Percentiles rank a stretch among this genome's conserved stretches.
Evolutionary conservation across 495 filamentous ascomycete species (phyloP).

Genomic region (Lophiostoma macrostomum): DNA sequence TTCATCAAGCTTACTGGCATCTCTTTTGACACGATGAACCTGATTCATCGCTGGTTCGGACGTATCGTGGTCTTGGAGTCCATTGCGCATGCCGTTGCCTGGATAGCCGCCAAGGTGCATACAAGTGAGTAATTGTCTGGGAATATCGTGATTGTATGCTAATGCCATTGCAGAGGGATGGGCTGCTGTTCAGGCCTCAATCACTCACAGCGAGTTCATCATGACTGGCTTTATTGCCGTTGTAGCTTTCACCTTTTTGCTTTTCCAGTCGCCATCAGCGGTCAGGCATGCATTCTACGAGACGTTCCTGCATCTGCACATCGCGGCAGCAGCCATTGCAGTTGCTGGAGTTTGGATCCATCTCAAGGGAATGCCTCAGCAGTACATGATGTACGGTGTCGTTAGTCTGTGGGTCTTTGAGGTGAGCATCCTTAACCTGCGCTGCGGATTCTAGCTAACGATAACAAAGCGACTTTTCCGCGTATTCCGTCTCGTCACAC

Average conservation of each 20-base stretch:
- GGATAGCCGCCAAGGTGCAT: constrained; percentile 66
- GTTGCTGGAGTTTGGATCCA: constrained; percentile 72
- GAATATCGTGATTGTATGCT: constrained; percentile 8
- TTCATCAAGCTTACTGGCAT: constrained; percentile 69
- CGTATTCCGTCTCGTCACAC: constrained; percentile 64
- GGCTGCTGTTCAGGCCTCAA: constrained; percentile 45
- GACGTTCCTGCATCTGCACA: constrained; percentile 82
- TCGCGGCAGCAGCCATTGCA: constrained; percentile 60
- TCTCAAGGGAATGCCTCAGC: constrained; percentile 58
- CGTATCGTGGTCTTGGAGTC: constrained; percentile 78
- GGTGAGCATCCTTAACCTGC: constrained; percentile 31
- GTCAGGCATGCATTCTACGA: constrained; percentile 95
- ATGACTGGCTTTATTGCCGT: constrained; percentile 40
- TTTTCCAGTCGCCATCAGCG: constrained; percentile 63
- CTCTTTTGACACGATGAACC: constrained; percentile 95
- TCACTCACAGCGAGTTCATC: constrained; percentile 32
- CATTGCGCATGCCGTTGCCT: constrained; percentile 68
- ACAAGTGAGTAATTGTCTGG: constrained; percentile 40
- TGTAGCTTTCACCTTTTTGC: constrained; percentile 56
- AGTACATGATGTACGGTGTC: constrained; percentile 63
- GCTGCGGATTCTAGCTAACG: neutral
- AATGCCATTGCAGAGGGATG: constrained; percentile 52
- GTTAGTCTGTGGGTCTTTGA: constrained; percentile 77
- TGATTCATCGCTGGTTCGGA: constrained; percentile 93
- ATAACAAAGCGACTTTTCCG: constrained; percentile 54